Base-by-base conservation (phyloP, 495 filamentous ascomycete species). In the Bryoglossum gracile region DNA sequence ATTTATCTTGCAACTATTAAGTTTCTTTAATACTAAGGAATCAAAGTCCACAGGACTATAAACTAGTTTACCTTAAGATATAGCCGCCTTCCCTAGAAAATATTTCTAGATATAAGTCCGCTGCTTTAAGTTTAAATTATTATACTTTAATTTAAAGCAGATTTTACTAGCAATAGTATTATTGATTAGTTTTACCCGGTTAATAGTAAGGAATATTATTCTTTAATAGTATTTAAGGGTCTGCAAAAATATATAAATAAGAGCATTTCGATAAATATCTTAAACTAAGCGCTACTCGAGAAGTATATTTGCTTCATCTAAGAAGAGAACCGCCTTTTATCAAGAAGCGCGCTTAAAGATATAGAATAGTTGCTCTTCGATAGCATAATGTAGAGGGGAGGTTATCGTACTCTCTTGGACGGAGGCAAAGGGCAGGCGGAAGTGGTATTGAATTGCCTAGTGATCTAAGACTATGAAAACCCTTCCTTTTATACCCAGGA, bases 341-440 rank as follows among this genome's bases (percentile, higher is more conserved):
- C n/a, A 8, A 6, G 28, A 32, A 32, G n/a, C 26, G 26, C 35
- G 35, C 35, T 38, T 17, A 42, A 82, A 69, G 24, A 82, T 69
- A 0, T 55, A 35, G 28, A 63, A 56, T 14, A 78, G 63, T 5
- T 59, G 62, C 6, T 64, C 57, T 35, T 71, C 69, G 3, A 82
- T 67, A 0, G 55, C n/a, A n/a, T n/a, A n/a, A n/a, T n/a, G n/a
- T n/a, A n/a, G n/a, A n/a, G n/a, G n/a, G n/a, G n/a, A n/a, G n/a
- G n/a, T n/a, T n/a, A n/a, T n/a, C n/a, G n/a, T n/a, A n/a, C n/a
- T n/a, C n/a, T n/a, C n/a, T n/a, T n/a, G n/a, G n/a, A n/a, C n/a
- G n/a, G n/a, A n/a, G n/a, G n/a, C n/a, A n/a, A n/a, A n/a, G n/a
- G n/a, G n/a, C n/a, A n/a, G n/a, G n/a, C n/a, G n/a, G n/a, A n/a